Evolutionary conservation across 768 basidiomycete genomes (phyloP), one percentile per base, ranked within the genome.

Genomic region (Ramaria sp.): DNA sequence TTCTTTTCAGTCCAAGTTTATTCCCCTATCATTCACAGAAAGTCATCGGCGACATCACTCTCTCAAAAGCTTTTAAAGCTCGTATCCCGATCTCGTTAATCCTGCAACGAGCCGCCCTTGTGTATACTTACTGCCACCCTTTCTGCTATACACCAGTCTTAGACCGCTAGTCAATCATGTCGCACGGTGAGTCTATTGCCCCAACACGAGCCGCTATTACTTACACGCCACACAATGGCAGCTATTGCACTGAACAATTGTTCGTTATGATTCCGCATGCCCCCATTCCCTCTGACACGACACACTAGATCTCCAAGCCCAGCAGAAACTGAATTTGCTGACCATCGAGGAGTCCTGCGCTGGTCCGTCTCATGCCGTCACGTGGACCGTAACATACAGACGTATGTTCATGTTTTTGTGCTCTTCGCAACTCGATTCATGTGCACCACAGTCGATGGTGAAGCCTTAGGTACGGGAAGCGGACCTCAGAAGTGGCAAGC

Each of bases 341-440:
- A 71, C 65, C 42, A 83, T 69, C 67, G 65, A 51, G 13, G 74
- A 77, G 47, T 61, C 58, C 0, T 58, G 41, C 1, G 58, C 66
- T 4, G 82, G 82, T 0, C 75, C 70, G 0, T 56, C 71, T 8
- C 63, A 76, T 59, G 65, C 68, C 10, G 59, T 41, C 22, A 25
- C 45, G 53, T 85, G 82, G 82, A 78, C 70, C 9, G 64, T 71
- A n/a, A 63, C 71, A 20, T 83, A 79, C 65, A 82, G 78, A 67
- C 69, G 83, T 82, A 59, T 60, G 77, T 52, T 43, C 58, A 60
- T 50, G 28, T 8, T 22, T 18, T 52, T 59, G 47, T 58, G 27
- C 9, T n/a, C 32, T n/a, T 20, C 18, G n/a, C 50, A 36, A 41
- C 52, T 57, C 16, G 49, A 28, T 44, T 15, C 36, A 47, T 53